Base-by-base conservation (phyloP, 345 rosid species). In the Camelina neglecta region DNA sequence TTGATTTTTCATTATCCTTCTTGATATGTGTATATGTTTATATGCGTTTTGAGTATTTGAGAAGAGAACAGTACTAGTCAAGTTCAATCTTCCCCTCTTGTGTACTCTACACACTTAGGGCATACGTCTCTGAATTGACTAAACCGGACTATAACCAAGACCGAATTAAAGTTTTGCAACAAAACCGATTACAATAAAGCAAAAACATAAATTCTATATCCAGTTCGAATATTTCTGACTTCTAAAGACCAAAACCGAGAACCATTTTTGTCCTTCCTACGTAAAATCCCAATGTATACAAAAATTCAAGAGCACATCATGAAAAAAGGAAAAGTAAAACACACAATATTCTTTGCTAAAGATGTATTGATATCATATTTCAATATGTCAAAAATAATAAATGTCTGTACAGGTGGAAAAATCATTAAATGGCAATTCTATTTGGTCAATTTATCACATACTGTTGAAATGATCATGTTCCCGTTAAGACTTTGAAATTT, bases 21-120 rank as follows among this genome's bases (percentile, higher is more conserved):
- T 35, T 71, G 21, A 7, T 71, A 21, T 72, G 64, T 77, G 63
- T 77, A 72, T 77, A 72, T 69, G 75, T 61, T 36, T 47, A 65
- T 39, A 65, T 57, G 49, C 29, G 73, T 70, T 63, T 70, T 76
- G 16, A 69, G 80, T 63, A 11, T 48, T 60, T 77, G 66, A 64
- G 42, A 76, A 55, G 70, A 53, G 18, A 51, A 68, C 39, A 59
- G 18, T 60, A 29, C 26, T 67, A 51, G 21, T 75, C 20, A 69
- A 68, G 35, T 67, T 38, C 42, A 67, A 26, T 26, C 62, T 41
- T 67, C 60, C 44, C 60, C 44, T 39, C 29, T 67, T 60, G 6
- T 8, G 7, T 29, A 67, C 55, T 65, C 45, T 65, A 35, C 35
- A 54, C 36, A 29, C 31, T 29, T 29, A 29, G 31, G 31, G 31